A percentile compares a stretch with the other conserved stretches of the same genome.
Conservation (phyloP, 2,329 filamentous ascomycete species). For the Pseudogymnoascus sp. region DNA sequence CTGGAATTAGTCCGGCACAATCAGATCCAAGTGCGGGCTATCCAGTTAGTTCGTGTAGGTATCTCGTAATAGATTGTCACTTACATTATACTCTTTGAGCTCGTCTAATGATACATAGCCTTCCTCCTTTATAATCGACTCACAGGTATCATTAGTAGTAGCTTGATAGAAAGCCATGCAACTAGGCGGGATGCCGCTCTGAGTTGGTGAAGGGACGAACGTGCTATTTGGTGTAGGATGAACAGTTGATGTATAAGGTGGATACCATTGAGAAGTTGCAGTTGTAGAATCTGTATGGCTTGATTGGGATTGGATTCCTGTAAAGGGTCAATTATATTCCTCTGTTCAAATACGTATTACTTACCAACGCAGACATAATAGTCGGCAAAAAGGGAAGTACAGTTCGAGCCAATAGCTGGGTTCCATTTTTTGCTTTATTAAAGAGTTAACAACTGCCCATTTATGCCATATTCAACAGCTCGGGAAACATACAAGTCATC, state of each 20-base stretch:
- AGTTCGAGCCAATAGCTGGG: constrained; percentile 5
- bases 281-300: neutral
- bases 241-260: neutral
- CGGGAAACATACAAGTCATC: neutral
- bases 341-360: neutral
- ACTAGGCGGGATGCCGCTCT: neutral
- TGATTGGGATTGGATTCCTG: neutral
- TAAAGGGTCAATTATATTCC: neutral
- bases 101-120: neutral
- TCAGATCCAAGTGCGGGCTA: neutral
- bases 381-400: constrained; percentile 1
- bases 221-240: neutral
- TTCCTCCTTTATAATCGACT: neutral
- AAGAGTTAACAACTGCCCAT: neutral
- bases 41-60: neutral
- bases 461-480: neutral
- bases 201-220: constrained; percentile 7
- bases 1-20: constrained; percentile 6
- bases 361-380: constrained; percentile 10
- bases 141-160: neutral
- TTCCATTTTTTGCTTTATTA: constrained; percentile 3
- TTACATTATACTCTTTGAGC: constrained; percentile 1
- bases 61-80: neutral
- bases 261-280: constrained; percentile 5
- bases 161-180: constrained; percentile 9